These are phyloP conservation scores for Avena atlantica DNA, from an alignment of 176 grass and related monocot species.

Conservation along the genomic window DNA sequence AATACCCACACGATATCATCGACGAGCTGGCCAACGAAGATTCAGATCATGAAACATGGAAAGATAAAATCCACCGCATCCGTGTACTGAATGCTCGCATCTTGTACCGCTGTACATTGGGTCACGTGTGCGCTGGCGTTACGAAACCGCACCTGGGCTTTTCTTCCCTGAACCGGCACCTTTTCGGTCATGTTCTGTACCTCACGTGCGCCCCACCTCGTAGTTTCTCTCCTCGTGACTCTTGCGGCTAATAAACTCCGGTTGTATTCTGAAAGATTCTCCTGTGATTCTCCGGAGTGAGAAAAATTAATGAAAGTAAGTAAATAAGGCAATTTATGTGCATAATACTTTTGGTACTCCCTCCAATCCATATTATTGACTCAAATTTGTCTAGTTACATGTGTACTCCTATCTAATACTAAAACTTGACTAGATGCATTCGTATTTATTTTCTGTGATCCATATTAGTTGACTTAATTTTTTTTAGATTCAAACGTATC, in stretches of 20 bases:
- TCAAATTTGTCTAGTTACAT: too few species aligned
- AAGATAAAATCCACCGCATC: neutral
- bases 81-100: neutral
- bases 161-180: neutral
- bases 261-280: neutral
- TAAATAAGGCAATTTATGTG: neutral
- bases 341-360: neutral
- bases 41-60: conserved; percentile 20
- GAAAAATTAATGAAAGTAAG: neutral
- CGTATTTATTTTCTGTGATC: too few species aligned
- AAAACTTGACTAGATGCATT: too few species aligned
- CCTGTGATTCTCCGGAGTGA: neutral
- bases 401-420: too few species aligned
- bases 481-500: too few species aligned
- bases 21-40: neutral
- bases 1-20: neutral
- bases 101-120: neutral
- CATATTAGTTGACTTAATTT: too few species aligned
- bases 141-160: neutral
- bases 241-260: neutral
- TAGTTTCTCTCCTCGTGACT: neutral
- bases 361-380: too few species aligned
- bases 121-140: neutral
- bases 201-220: conserved; percentile 23
- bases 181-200: neutral